These are phyloP conservation scores for Kondoa subrosea DNA, from an alignment of 768 basidiomycete genomes.

Conservation along the genomic window DNA sequence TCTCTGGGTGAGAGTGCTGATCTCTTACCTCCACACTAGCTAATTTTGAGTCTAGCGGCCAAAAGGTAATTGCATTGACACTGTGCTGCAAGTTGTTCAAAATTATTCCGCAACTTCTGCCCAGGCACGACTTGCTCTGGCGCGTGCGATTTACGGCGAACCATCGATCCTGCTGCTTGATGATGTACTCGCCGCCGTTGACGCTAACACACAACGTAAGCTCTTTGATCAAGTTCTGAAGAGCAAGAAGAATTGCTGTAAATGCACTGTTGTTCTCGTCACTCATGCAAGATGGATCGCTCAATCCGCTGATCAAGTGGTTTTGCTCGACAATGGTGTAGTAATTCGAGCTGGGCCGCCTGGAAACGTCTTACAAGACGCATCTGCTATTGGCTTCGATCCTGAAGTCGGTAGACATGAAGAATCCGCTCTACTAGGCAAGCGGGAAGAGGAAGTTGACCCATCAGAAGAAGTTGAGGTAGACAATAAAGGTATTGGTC, in stretches of 20 bases:
- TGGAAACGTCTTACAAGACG: not conserved
- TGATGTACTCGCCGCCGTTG: slow-evolving; percentile 37
- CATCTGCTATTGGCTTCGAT: not conserved
- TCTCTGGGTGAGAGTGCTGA: slow-evolving; percentile 25
- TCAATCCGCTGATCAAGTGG: slow-evolving; percentile 56
- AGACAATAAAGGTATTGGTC: not conserved
- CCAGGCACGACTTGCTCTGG: slow-evolving; percentile 41
- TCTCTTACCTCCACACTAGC: not conserved
- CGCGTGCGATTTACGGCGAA: slow-evolving; percentile 57
- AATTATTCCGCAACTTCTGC: no score
- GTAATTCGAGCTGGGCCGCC: not conserved
- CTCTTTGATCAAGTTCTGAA: slow-evolving; percentile 61
- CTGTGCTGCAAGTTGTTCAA: no score
- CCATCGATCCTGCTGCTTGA: slow-evolving; percentile 54
- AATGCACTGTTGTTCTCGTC: slow-evolving; percentile 69
- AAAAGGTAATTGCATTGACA: not conserved
- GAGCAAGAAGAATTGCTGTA: slow-evolving; percentile 59
- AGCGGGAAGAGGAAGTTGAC: not conserved
- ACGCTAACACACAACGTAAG: slow-evolving; percentile 63
- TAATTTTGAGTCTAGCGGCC: no score
- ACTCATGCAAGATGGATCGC: slow-evolving; percentile 90
- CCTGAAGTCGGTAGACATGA: not conserved
- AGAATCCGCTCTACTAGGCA: not conserved
- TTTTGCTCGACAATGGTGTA: slow-evolving; percentile 30
- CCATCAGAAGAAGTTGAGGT: not conserved